Evolutionary conservation across 2,329 filamentous ascomycete genomes (phyloP).

Genomic region (Aspergillus ochraceoroseus): DNA sequence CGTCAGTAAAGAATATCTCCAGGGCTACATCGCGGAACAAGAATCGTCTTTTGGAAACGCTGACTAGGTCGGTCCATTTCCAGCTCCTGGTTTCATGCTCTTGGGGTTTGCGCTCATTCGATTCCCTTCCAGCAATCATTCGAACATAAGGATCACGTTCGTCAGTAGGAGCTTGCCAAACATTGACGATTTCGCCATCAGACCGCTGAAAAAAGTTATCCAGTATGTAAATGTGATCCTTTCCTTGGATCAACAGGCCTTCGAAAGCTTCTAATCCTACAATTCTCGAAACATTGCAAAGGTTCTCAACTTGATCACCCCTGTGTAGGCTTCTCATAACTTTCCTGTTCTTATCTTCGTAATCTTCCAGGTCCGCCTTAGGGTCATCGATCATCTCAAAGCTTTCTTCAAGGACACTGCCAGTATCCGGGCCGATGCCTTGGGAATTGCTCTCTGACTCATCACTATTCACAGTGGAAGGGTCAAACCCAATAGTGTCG

Average conservation of each 20-base stretch:
- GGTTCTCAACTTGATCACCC: constrained; percentile 85
- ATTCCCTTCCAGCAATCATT: constrained; percentile 77
- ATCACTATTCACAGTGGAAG: constrained; percentile 33
- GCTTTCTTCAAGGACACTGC: constrained; percentile 67
- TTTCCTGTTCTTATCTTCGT: constrained; percentile 97
- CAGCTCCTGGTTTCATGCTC: constrained; percentile 85
- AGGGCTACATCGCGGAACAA: constrained; percentile 91
- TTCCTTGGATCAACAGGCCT: constrained; percentile 86
- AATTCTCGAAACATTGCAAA: constrained; percentile 93
- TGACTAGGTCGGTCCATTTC: constrained; percentile 92
- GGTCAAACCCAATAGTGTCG: constrained; percentile 39
- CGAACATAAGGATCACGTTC: constrained; percentile 94
- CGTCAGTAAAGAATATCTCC: constrained; percentile 97
- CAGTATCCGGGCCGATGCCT: constrained; percentile 35
- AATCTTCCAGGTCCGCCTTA: constrained; percentile 74
- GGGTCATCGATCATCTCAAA: constrained; percentile 96
- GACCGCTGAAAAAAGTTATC: constrained; percentile 94
- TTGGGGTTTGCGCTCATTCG: constrained; percentile 52
- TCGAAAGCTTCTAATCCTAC: constrained; percentile 91
- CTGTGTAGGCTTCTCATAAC: constrained; percentile 91
- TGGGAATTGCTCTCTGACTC: constrained; percentile 29
- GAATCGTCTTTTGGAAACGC: constrained; percentile 91
- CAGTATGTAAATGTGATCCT: constrained; percentile 86
- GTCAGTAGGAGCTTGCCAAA: constrained; percentile 85
- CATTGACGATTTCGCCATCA: constrained; percentile 94